Conservation (phyloP, 495 filamentous ascomycete species). For the Neurospora cerealis region DNA sequence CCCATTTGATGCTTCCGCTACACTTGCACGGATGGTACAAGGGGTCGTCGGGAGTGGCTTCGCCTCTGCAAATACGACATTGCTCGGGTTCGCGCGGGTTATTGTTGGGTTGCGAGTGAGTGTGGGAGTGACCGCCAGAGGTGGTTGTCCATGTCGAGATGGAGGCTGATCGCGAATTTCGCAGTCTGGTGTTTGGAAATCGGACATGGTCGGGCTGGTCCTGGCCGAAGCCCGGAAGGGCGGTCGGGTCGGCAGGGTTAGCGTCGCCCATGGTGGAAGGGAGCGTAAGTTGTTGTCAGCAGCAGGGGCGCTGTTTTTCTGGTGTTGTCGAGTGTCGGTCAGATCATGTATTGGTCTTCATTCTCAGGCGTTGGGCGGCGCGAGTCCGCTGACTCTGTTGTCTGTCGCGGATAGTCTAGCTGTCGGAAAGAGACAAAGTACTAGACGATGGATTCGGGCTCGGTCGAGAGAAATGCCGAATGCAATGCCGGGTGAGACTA, state of each 20-base stretch:
- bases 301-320: not conserved
- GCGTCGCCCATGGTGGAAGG: conserved; percentile 9
- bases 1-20: conserved; percentile 95
- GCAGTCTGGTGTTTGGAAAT: conserved; percentile 19
- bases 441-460: not conserved
- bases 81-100: conserved; percentile 54
- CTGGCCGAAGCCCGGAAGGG: not conserved
- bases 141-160: not conserved
- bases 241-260: conserved; percentile 1
- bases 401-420: not conserved
- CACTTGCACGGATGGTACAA: conserved; percentile 98
- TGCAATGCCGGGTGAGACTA: not conserved
- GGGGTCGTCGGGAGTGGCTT: conserved; percentile 73
- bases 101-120: conserved; percentile 5
- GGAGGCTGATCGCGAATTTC: conserved; percentile 1
- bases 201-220: conserved; percentile 10
- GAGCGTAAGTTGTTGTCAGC: not conserved
- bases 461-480: not conserved
- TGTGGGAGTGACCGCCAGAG: conserved; percentile 1
- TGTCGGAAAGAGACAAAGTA: too few relatives aligned
- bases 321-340: not conserved
- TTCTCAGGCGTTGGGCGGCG: not conserved
- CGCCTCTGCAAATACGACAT: conserved; percentile 90
- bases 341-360: not conserved
- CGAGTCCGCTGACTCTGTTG: not conserved